Conservation (phyloP, 2,329 filamentous ascomycete species). For the Fusarium drepaniforme region DNA sequence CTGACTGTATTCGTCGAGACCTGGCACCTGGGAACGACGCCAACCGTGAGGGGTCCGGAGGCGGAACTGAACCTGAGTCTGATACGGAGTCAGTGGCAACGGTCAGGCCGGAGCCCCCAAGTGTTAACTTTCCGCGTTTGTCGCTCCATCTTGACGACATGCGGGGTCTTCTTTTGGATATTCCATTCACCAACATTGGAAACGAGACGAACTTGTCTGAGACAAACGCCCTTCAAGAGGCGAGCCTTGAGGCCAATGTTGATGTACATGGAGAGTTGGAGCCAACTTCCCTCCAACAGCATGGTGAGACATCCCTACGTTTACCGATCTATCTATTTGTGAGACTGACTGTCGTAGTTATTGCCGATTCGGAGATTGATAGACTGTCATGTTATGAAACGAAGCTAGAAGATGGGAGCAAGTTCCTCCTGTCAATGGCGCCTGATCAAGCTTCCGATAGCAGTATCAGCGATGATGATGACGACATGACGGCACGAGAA, state of each 20-base stretch:
- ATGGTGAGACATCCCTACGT: neutral
- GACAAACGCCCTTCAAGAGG: neutral
- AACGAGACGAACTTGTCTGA: neutral
- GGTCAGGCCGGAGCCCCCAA: slow-evolving; percentile 12
- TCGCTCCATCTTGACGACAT: slow-evolving; percentile 48
- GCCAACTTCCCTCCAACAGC: neutral
- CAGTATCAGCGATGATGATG: neutral
- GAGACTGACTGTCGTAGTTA: neutral
- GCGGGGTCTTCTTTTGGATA: slow-evolving; percentile 41
- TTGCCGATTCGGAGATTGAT: neutral
- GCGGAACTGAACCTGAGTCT: slow-evolving; percentile 12
- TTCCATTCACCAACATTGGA: slow-evolving; percentile 14
- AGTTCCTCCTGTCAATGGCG: neutral
- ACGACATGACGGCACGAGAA: neutral
- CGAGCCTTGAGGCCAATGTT: neutral
- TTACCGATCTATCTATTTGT: neutral
- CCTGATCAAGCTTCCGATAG: neutral
- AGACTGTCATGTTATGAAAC: neutral
- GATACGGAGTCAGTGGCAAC: slow-evolving; percentile 40
- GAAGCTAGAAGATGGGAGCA: neutral
- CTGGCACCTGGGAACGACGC: neutral
- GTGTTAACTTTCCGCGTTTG: slow-evolving; percentile 43
- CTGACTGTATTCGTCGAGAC: slow-evolving; percentile 41
- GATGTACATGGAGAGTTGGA: neutral
- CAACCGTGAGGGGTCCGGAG: neutral